A percentile compares a stretch with the other conserved stretches of the same genome.
Conservation (phyloP, 441 rosid species). For the Gossypium laxum region DNA sequence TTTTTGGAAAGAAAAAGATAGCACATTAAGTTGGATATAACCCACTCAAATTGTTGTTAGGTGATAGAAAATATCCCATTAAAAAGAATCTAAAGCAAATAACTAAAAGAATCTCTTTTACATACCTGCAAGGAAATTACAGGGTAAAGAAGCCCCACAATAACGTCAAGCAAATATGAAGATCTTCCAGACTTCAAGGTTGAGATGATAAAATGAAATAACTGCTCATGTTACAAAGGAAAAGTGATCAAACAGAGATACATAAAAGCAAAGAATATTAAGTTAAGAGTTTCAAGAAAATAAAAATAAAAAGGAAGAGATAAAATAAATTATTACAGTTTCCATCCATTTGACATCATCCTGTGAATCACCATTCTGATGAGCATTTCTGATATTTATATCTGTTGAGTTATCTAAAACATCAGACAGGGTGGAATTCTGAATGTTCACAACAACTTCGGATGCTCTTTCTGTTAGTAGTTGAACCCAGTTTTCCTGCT, state of each 20-base stretch:
- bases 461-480: conserved; percentile 60
- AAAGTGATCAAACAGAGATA: conserved; percentile 13
- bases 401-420: conserved; percentile 39
- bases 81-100: conserved; percentile 2
- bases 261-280: neutral
- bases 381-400: conserved; percentile 39
- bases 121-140: conserved; percentile 87
- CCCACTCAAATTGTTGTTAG: neutral
- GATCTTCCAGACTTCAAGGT: conserved; percentile 94
- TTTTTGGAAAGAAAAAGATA: neutral
- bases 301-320: neutral
- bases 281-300: conserved; percentile 2
- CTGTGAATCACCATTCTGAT: conserved; percentile 46
- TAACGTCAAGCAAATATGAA: conserved; percentile 70
- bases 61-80: neutral
- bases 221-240: conserved; percentile 30
- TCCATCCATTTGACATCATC: conserved; percentile 99
- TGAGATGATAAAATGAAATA: conserved; percentile 80
- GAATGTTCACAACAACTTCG: conserved; percentile 65
- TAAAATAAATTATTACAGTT: conserved; percentile 46
- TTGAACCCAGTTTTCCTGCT: conserved; percentile 59
- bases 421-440: conserved; percentile 55
- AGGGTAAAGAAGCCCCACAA: conserved; percentile 71
- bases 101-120: conserved; percentile 6
- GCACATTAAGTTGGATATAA: neutral